These are phyloP conservation scores for bread wheat (Triticum aestivum) DNA, from an alignment of 176 grass and related monocot species.

Conservation along the genomic window IWGSC_CS_RefSeq_v2.1 NC_057799.1:79839056-79839555, in stretches of 20 bases:
- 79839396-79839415: background rate
- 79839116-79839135: too few relatives aligned
- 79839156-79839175: too few relatives aligned
- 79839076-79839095: too few relatives aligned
- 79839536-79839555: background rate
- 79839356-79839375: too few relatives aligned
- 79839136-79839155: too few relatives aligned
- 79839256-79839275: background rate
- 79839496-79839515: background rate
- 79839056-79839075: too few relatives aligned
- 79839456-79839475: too few relatives aligned
- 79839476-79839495: background rate
- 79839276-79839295: slow-evolving; percentile 20
- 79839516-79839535: background rate
- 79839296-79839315: slow-evolving; percentile 13
- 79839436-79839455: background rate
- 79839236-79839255: too few relatives aligned
- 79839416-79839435: background rate
- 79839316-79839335: background rate
- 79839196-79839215: too few relatives aligned
- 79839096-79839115: too few relatives aligned
- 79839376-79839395: background rate
- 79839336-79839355: background rate
- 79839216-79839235: too few relatives aligned
- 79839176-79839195: too few relatives aligned